These are phyloP conservation scores for Stephania yunnanensis DNA, from an alignment of 164 flowering plant genomes.

Conservation along the genomic window DNA sequence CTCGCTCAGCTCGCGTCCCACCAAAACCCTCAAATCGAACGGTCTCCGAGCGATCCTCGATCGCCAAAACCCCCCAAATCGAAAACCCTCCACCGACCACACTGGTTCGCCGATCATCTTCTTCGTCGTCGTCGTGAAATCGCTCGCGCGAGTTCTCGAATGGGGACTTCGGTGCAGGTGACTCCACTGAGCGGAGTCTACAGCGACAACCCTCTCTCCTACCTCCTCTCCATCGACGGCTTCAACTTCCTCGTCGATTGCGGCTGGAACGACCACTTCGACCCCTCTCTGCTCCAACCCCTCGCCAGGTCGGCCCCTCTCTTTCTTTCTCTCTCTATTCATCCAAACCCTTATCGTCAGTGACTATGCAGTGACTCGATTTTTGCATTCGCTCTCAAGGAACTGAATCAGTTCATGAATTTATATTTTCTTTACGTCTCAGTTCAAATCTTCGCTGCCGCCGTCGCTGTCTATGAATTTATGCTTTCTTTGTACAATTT, in stretches of 20 bases:
- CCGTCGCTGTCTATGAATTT: too few relatives aligned
- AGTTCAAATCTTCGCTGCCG: too few relatives aligned
- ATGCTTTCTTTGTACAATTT: too few relatives aligned
- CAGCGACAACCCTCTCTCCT: slow-evolving; percentile 81
- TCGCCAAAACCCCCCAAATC: not conserved
- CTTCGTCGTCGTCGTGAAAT: not conserved
- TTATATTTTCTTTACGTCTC: too few relatives aligned
- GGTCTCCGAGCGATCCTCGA: not conserved
- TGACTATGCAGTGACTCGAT: too few relatives aligned
- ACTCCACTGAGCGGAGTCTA: slow-evolving; percentile 85
- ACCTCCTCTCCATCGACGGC: slow-evolving; percentile 76
- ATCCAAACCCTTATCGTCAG: too few relatives aligned
- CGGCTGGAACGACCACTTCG: slow-evolving; percentile 97
- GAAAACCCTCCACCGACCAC: not conserved
- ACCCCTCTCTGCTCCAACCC: slow-evolving; percentile 67
- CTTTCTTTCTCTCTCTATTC: not conserved
- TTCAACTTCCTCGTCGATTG: slow-evolving; percentile 93
- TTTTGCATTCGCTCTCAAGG: too few relatives aligned
- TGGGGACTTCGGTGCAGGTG: slow-evolving; percentile 97
- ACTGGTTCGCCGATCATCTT: not conserved
- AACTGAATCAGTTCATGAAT: too few relatives aligned
- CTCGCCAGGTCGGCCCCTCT: slow-evolving; percentile 53
- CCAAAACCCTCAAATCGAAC: not conserved
- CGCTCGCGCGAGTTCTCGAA: slow-evolving; percentile 9
- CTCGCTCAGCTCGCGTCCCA: too few relatives aligned